phyloP scores from a whole-genome alignment of 345 rosid genomes.

The Populus tremula region DNA sequence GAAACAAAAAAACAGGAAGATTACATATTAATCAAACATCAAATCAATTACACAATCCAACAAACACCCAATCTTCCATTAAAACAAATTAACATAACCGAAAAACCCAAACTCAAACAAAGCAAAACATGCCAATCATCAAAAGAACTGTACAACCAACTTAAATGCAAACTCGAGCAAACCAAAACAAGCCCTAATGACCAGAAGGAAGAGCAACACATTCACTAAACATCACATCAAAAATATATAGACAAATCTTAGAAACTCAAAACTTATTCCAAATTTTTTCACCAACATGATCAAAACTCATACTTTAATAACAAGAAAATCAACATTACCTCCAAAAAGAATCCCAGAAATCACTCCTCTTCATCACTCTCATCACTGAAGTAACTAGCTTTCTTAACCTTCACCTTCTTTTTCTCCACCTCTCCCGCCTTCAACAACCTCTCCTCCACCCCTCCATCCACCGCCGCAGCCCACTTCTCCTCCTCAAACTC shows the following conservation, averaged over 20 bases:
- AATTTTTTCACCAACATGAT: neutral
- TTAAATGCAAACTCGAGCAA: neutral
- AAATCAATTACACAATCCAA: neutral
- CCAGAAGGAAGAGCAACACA: neutral
- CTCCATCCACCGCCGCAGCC: constrained; percentile 86
- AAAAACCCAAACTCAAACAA: neutral
- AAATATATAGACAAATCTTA: neutral
- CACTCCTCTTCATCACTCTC: constrained; percentile 80
- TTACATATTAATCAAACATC: neutral
- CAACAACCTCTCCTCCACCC: constrained; percentile 73
- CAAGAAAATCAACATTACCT: neutral
- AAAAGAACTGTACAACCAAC: neutral
- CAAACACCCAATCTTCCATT: neutral
- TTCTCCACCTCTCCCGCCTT: constrained; percentile 30
- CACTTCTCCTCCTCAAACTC: constrained; percentile 83
- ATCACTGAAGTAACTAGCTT: constrained; percentile 84
- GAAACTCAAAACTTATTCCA: neutral
- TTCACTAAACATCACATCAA: neutral
- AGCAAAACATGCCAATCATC: neutral
- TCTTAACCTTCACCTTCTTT: constrained; percentile 49
- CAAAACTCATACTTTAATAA: no score
- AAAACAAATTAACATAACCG: neutral
- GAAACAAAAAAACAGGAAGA: neutral
- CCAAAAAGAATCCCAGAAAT: neutral
- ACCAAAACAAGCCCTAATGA: neutral